A percentile compares a stretch with the other conserved stretches of the same genome.
phyloP scores from a whole-genome alignment of 768 basidiomycete species.

The Fomitopsis pulvina region DNA sequence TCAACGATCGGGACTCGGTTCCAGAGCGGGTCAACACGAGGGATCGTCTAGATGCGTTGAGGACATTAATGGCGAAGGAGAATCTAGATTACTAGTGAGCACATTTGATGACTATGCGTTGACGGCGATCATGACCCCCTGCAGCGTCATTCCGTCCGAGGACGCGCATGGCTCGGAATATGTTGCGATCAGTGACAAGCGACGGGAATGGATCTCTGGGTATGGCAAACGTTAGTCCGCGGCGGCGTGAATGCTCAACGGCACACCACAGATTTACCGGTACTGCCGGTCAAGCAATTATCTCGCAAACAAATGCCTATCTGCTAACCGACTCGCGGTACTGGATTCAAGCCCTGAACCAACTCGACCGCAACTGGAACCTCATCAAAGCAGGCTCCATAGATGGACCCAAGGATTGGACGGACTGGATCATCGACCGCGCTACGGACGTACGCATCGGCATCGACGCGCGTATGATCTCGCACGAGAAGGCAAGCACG shows the following conservation, averaged over 20 bases:
- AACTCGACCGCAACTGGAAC: slow-evolving; percentile 71
- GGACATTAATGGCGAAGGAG: slow-evolving; percentile 62
- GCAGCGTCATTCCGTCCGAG: slow-evolving; percentile 68
- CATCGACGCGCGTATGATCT: slow-evolving; percentile 79
- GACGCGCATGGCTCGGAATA: slow-evolving; percentile 85
- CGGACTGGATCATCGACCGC: slow-evolving; percentile 53
- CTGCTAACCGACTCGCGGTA: slow-evolving; percentile 78
- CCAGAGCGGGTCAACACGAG: slow-evolving; percentile 50
- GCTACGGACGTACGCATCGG: slow-evolving; percentile 47
- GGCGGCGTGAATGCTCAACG: slow-evolving; percentile 5
- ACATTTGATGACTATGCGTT: slow-evolving; percentile 1
- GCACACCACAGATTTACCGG: slow-evolving; percentile 44
- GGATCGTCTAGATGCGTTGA: slow-evolving; percentile 52
- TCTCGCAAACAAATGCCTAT: slow-evolving; percentile 63
- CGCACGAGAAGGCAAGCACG: slow-evolving; percentile 60
- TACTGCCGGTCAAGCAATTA: slow-evolving; percentile 63
- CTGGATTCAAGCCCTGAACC: slow-evolving; percentile 69
- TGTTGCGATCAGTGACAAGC: slow-evolving; percentile 67
- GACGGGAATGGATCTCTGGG: slow-evolving; percentile 75
- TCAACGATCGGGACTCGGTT: slow-evolving; percentile 52
- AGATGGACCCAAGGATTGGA: slow-evolving; percentile 63
- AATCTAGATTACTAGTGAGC: slow-evolving; percentile 73
- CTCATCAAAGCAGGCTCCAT: slow-evolving; percentile 50
- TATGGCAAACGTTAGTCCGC: slow-evolving; percentile 26
- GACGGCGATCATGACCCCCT: neutral